These are phyloP conservation scores for Gonapodya prolifera DNA, from an alignment of 192 early-diverging fungal genomes.

Conservation along the genomic window DNA sequence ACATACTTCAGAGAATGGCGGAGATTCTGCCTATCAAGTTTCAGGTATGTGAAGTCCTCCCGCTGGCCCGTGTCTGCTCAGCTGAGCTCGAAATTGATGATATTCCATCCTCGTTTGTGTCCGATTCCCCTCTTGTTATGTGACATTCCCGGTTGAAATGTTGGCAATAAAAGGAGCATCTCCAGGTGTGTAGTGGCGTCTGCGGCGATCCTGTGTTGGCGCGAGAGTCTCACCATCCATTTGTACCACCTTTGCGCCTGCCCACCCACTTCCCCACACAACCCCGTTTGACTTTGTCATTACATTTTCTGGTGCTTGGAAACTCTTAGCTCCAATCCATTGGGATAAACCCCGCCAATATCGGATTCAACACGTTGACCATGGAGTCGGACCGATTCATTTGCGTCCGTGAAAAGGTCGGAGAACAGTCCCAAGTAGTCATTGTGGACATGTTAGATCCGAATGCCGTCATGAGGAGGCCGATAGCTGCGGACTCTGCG, in stretches of 20 bases:
- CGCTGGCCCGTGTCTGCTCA: too few relatives aligned
- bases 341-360: slow-evolving; percentile 81
- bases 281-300: neutral
- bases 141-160: too few relatives aligned
- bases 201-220: neutral
- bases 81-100: too few relatives aligned
- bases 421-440: slow-evolving; percentile 77
- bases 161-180: slow-evolving; percentile 86
- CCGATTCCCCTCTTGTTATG: too few relatives aligned
- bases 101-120: too few relatives aligned
- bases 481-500: slow-evolving; percentile 93
- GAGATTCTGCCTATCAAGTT: slow-evolving; percentile 36
- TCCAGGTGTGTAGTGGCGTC: slow-evolving; percentile 56
- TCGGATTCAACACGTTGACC: slow-evolving; percentile 94
- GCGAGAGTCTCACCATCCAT: neutral
- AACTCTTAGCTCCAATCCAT: slow-evolving; percentile 65
- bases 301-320: neutral
- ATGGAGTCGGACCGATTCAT: slow-evolving; percentile 98
- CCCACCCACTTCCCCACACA: neutral
- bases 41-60: neutral
- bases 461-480: slow-evolving; percentile 66
- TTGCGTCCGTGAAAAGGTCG: slow-evolving; percentile 85
- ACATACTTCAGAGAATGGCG: too few relatives aligned
- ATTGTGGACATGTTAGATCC: slow-evolving; percentile 88
- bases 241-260: slow-evolving; percentile 1